Percentiles rank a stretch among this genome's conserved stretches.
Conservation (phyloP, 306 rosid genomes). For the Cotoneaster glaucophyllus region DNA sequence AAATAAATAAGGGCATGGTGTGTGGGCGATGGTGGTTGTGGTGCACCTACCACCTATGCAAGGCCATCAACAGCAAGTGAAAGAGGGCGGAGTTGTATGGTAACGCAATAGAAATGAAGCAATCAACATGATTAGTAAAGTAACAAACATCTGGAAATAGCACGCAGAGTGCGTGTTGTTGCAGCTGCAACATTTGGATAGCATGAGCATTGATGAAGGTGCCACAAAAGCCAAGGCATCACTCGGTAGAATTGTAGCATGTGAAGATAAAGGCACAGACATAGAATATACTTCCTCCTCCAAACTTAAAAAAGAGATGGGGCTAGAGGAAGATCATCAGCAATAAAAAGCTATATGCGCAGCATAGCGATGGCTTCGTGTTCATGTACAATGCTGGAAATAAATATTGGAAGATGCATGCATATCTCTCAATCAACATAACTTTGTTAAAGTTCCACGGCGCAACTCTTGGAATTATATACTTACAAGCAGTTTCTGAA, state of each 20-base stretch:
- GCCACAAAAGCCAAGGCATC: not conserved
- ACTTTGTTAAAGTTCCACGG: not conserved
- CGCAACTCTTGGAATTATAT: not conserved
- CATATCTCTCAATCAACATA: not conserved
- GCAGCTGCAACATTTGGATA: not conserved
- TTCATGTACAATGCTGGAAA: not conserved
- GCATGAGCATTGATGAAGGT: not conserved
- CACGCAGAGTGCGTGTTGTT: not conserved
- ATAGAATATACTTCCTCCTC: not conserved
- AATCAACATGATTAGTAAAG: not conserved
- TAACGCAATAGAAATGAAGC: not conserved
- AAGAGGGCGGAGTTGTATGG: not conserved
- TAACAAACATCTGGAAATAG: not conserved
- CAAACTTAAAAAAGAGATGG: not conserved
- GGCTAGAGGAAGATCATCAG: not conserved
- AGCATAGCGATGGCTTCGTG: not conserved
- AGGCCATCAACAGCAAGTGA: not conserved
- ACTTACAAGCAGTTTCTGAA: constrained; percentile 68
- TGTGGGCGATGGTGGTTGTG: not conserved
- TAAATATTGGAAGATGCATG: not conserved
- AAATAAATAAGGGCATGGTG: not conserved
- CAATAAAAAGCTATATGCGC: not conserved
- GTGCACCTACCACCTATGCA: not conserved
- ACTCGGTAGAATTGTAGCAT: not conserved
- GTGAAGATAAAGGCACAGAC: not conserved